phyloP scores from a whole-genome alignment of 257 asterid species.

The Solanum medicagineum region DNA sequence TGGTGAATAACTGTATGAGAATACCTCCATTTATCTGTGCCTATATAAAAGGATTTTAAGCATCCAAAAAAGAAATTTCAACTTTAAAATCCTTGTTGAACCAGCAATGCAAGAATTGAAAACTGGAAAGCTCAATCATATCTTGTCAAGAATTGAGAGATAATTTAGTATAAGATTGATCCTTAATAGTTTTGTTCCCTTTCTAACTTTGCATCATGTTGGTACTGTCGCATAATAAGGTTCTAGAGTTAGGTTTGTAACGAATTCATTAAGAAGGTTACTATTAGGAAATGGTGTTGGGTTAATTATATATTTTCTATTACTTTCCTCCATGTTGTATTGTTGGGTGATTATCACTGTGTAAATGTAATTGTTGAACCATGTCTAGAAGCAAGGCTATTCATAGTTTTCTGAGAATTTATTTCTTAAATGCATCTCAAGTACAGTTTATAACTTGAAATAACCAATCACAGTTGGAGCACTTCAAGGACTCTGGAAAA shows the following conservation, averaged over 20 bases:
- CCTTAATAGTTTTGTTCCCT: not conserved
- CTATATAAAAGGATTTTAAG: not conserved
- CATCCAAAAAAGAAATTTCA: not conserved
- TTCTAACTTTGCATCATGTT: not conserved
- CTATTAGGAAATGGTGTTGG: not conserved
- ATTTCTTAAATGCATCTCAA: not conserved
- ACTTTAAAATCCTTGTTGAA: not conserved
- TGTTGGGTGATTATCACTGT: not conserved
- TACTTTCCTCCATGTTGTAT: not conserved
- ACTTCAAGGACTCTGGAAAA: slow-evolving; percentile 77
- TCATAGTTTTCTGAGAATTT: not conserved
- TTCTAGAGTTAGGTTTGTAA: not conserved
- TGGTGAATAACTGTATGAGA: not conserved
- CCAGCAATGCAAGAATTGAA: not conserved
- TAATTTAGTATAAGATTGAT: not conserved
- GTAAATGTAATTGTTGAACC: not conserved
- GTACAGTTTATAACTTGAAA: slow-evolving; percentile 14
- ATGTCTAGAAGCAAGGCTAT: not conserved
- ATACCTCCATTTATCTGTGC: not conserved
- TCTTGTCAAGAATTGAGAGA: not conserved
- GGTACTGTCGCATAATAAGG: not conserved
- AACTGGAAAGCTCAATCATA: not conserved
- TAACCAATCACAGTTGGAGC: slow-evolving; percentile 57
- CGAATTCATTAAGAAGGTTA: not conserved
- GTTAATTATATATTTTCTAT: not conserved